A percentile compares a stretch with the other conserved stretches of the same genome.
These are phyloP conservation scores for Microsporum canis DNA, from an alignment of 2,329 filamentous ascomycete genomes.

Conservation along the genomic window DNA sequence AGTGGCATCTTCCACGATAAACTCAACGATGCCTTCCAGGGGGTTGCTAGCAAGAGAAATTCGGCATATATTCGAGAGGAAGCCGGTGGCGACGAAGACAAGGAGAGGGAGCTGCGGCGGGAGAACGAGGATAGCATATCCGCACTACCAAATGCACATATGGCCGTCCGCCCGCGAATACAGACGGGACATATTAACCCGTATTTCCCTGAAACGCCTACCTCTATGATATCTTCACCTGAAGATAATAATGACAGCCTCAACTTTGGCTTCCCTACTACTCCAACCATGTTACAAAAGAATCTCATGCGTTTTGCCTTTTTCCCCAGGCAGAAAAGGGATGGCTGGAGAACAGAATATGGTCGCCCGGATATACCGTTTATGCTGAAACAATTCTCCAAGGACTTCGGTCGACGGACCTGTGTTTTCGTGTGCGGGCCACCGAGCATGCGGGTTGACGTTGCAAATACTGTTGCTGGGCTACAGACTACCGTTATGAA, in stretches of 20 bases:
- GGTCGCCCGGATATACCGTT: conserved; percentile 78
- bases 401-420: conserved; percentile 66
- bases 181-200: conserved; percentile 13
- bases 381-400: conserved; percentile 73
- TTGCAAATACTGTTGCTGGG: conserved; percentile 71
- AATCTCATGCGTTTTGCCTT: conserved; percentile 85
- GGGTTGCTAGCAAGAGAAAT: conserved; percentile 75
- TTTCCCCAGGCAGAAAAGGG: conserved; percentile 45
- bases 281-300: conserved; percentile 79
- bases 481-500: conserved; percentile 77
- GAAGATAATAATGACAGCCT: conserved; percentile 33
- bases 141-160: conserved; percentile 54
- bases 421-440: conserved; percentile 92
- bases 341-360: conserved; percentile 87
- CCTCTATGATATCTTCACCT: conserved; percentile 4
- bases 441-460: conserved; percentile 72
- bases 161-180: conserved; percentile 14
- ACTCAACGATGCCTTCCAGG: conserved; percentile 76
- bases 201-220: conserved; percentile 14
- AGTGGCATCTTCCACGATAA: conserved; percentile 73
- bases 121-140: conserved; percentile 80
- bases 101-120: conserved; percentile 64
- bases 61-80: conserved; percentile 73
- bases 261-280: conserved; percentile 68
- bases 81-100: conserved; percentile 58